Evolutionary conservation across 352 stramenopile species (phyloP).

Genomic region (Thraustochytrium striatum): DNA sequence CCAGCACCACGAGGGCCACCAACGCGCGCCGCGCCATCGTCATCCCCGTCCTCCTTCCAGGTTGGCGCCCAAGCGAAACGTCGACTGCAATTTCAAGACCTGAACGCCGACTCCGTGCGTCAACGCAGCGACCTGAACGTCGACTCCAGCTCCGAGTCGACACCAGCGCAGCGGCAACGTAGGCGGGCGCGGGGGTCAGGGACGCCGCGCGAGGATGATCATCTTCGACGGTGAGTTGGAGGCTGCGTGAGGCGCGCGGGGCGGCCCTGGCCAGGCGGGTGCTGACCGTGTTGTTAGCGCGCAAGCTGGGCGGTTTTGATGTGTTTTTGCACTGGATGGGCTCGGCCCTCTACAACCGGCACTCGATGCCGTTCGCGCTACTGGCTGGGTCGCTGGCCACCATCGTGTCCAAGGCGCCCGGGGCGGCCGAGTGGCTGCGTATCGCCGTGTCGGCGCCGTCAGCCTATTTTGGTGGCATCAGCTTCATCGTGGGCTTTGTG

Average conservation of each 20-base stretch:
- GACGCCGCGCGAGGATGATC: no score
- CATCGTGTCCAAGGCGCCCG: constrained; percentile 12
- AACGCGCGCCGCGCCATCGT: no score
- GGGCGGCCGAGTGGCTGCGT: not conserved
- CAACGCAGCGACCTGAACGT: no score
- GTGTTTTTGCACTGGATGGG: constrained; percentile 26
- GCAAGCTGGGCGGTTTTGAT: constrained; percentile 39
- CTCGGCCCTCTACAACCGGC: constrained; percentile 5
- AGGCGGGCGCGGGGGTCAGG: no score
- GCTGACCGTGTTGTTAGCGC: constrained; percentile 5
- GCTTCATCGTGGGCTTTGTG: constrained; percentile 47
- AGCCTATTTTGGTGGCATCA: constrained; percentile 47
- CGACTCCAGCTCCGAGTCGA: no score
- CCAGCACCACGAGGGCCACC: not conserved
- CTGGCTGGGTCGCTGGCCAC: constrained; percentile 9
- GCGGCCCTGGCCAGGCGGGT: no score
- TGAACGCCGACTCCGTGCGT: no score
- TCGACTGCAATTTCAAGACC: no score
- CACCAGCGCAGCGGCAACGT: no score
- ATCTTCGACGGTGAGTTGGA: no score
- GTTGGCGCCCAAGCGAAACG: no score
- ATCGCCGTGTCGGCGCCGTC: constrained; percentile 6
- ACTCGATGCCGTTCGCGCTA: constrained; percentile 32
- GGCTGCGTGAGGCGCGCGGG: no score
- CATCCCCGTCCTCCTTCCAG: not conserved